These are phyloP conservation scores for Pleoardoris graminearum DNA, from an alignment of 2,329 filamentous ascomycete species.

Conservation along the genomic window DNA sequence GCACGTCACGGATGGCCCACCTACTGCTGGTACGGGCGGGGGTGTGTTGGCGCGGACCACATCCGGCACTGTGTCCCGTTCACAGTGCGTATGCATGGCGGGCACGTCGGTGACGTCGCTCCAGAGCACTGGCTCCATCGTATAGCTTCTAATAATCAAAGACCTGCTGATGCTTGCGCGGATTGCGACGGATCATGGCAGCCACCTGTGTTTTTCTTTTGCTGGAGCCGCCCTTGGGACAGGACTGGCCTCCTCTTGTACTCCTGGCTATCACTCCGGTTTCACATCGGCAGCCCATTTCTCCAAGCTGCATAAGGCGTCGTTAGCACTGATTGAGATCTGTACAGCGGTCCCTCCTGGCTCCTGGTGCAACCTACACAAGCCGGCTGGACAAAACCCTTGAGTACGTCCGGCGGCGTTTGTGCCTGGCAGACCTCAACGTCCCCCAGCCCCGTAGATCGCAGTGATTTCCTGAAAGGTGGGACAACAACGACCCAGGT, in stretches of 20 bases:
- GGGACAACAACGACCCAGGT: slow-evolving; percentile 45
- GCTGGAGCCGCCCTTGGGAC: slow-evolving; percentile 33
- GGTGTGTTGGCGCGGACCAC: background rate
- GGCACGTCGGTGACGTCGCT: background rate
- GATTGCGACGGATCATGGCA: slow-evolving; percentile 13
- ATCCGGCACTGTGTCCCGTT: background rate
- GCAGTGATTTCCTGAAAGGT: slow-evolving; percentile 40
- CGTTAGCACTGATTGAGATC: slow-evolving; percentile 41
- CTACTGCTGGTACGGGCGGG: background rate
- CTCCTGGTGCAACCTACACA: slow-evolving; percentile 43
- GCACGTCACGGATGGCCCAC: slow-evolving; percentile 8
- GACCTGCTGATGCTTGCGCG: background rate
- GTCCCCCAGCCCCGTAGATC: slow-evolving; percentile 38
- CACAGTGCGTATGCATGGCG: background rate
- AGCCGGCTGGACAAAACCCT: slow-evolving; percentile 16
- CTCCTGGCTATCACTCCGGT: slow-evolving; percentile 39
- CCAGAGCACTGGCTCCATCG: background rate
- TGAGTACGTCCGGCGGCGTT: slow-evolving; percentile 25
- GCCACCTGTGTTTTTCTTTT: slow-evolving; percentile 41
- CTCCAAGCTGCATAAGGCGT: slow-evolving; percentile 45
- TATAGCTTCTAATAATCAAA: slow-evolving; percentile 6
- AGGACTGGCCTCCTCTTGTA: slow-evolving; percentile 43
- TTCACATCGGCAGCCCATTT: slow-evolving; percentile 43
- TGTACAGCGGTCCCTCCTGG: slow-evolving; percentile 37
- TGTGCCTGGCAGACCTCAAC: slow-evolving; percentile 44